These are phyloP conservation scores for Piper longum DNA, from an alignment of 164 flowering plant genomes.

Conservation along the genomic window DNA sequence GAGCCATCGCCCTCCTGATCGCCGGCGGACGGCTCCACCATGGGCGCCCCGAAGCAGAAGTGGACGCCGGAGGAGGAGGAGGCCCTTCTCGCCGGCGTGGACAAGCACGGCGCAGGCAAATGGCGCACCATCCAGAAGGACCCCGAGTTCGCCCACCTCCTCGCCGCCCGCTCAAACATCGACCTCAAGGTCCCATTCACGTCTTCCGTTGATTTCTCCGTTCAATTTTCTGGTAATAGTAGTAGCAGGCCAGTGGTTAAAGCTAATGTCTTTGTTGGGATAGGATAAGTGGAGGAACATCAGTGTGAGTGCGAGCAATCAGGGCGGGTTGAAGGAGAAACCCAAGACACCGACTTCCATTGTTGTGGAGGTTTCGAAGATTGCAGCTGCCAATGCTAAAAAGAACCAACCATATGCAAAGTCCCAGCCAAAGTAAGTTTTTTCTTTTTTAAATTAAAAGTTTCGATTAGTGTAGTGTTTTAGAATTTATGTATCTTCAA, in stretches of 20 bases:
- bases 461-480: background rate
- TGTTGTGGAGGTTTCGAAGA: background rate
- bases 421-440: conserved; percentile 20
- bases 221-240: background rate
- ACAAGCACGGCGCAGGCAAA: conserved; percentile 67
- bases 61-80: conserved; percentile 90
- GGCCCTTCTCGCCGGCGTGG: conserved; percentile 57
- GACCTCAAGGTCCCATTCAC: conserved; percentile 45
- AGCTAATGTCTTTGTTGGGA: background rate
- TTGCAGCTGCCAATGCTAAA: conserved; percentile 11
- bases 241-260: too few relatives aligned
- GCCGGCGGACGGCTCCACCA: conserved; percentile 5
- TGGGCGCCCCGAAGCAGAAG: conserved; percentile 84
- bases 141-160: conserved; percentile 53
- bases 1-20: too few relatives aligned
- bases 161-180: conserved; percentile 63
- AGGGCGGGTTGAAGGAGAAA: conserved; percentile 50
- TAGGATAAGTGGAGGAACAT: conserved; percentile 81
- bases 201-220: background rate
- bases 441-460: background rate
- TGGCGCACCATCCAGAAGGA: conserved; percentile 71
- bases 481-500: too few relatives aligned
- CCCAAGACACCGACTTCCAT: conserved; percentile 18
- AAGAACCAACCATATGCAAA: conserved; percentile 25
- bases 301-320: conserved; percentile 52